Percentiles rank a stretch among this genome's conserved stretches.
Conservation (phyloP, 139 green algal species). For the Micromonas pusilla region DNA sequence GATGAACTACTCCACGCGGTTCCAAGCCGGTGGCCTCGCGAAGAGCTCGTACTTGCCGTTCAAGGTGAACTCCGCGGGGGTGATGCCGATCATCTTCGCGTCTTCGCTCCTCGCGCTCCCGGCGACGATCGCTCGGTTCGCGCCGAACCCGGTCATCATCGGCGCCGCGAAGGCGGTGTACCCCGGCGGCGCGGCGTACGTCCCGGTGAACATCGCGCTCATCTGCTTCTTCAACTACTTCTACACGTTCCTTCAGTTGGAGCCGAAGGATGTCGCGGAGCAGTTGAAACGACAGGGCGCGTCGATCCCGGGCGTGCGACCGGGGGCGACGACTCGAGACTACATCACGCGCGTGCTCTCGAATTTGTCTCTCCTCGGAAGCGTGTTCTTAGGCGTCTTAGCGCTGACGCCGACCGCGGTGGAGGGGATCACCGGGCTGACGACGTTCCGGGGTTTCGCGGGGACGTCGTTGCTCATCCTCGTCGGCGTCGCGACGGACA, state of each 20-base stretch:
- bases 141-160: slow-evolving; percentile 51
- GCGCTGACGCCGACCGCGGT: slow-evolving; percentile 74
- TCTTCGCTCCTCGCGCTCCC: slow-evolving; percentile 86
- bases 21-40: slow-evolving; percentile 55
- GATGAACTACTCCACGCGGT: slow-evolving; percentile 83
- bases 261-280: slow-evolving; percentile 91
- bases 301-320: slow-evolving; percentile 81
- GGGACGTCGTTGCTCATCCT: slow-evolving; percentile 89
- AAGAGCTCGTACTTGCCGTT: slow-evolving; percentile 91
- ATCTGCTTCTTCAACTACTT: slow-evolving; percentile 99
- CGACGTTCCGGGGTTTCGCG: slow-evolving; percentile 92
- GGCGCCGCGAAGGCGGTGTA: slow-evolving; percentile 45
- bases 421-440: slow-evolving; percentile 52
- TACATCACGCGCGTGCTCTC: slow-evolving; percentile 69
- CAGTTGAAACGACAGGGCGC: slow-evolving; percentile 82
- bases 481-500: slow-evolving; percentile 91
- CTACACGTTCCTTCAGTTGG: slow-evolving; percentile 98
- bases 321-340: slow-evolving; percentile 77
- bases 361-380: slow-evolving; percentile 87
- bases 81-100: slow-evolving; percentile 99
- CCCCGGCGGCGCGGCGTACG: slow-evolving; percentile 34
- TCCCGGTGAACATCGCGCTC: slow-evolving; percentile 73
- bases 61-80: slow-evolving; percentile 90
- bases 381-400: slow-evolving; percentile 83
- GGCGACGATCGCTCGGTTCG: slow-evolving; percentile 68